phyloP scores from a whole-genome alignment of 2,329 filamentous ascomycete genomes.

The Talaromyces sp. region DNA sequence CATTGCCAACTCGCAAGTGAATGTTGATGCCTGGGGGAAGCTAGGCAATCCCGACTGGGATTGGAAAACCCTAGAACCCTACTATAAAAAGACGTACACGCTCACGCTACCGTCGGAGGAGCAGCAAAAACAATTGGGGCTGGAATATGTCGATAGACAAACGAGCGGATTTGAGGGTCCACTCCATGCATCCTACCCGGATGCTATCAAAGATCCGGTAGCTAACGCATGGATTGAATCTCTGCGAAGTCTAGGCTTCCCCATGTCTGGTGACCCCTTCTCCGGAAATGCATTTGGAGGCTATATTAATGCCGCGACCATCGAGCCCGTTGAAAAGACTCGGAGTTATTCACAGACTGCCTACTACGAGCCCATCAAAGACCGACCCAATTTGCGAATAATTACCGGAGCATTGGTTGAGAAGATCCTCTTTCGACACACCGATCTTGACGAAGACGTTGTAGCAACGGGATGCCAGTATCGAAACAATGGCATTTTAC shows the following conservation, averaged over 20 bases:
- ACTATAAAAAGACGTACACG: constrained; percentile 33
- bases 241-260: constrained; percentile 12
- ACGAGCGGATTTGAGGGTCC: constrained; percentile 1
- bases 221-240: constrained; percentile 16
- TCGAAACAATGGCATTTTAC: constrained; percentile 10
- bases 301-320: constrained; percentile 27
- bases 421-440: constrained; percentile 6
- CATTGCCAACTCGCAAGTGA: constrained; percentile 18
- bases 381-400: constrained; percentile 15
- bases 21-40: constrained; percentile 36
- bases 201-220: constrained; percentile 2
- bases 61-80: constrained; percentile 29
- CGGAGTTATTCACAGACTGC: constrained; percentile 16
- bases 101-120: constrained; percentile 19
- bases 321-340: constrained; percentile 18
- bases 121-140: no score
- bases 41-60: constrained; percentile 36
- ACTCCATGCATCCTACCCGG: constrained; percentile 13
- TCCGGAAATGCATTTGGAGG: constrained; percentile 10
- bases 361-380: constrained; percentile 12
- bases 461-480: constrained; percentile 44
- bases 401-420: constrained; percentile 15
- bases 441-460: not conserved
- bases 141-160: no score
- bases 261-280: constrained; percentile 6